Percentiles rank a stretch among this genome's conserved stretches.
phyloP scores from a whole-genome alignment of 2,329 filamentous ascomycete genomes.

The Hortaea werneckii region DNA sequence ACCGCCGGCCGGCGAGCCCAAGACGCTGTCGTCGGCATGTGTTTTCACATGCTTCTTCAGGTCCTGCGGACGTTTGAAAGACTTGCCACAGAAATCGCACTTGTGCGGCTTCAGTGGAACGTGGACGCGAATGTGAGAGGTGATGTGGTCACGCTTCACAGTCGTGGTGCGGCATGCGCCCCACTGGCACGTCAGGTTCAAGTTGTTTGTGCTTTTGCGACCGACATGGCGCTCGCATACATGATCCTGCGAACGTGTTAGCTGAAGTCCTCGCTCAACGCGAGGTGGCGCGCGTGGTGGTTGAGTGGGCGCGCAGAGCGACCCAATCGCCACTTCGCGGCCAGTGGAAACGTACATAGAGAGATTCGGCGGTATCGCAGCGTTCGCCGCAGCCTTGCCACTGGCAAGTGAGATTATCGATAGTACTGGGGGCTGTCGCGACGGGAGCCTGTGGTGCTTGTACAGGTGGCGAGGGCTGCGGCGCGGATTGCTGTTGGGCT shows the following conservation, averaged over 20 bases:
- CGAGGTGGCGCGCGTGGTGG: too few species aligned
- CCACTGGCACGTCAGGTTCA: conserved; percentile 96
- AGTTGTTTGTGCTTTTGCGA: conserved; percentile 97
- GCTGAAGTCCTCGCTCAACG: conserved; percentile 2
- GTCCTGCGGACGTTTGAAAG: conserved; percentile 97
- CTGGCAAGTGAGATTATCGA: conserved; percentile 46
- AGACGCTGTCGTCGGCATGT: conserved; percentile 87
- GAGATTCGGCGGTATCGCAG: conserved; percentile 46
- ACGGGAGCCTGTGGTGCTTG: conserved; percentile 16
- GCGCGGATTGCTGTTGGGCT: conserved; percentile 11
- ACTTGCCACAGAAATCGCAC: conserved; percentile 97
- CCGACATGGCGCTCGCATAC: conserved; percentile 97
- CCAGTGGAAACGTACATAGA: conserved; percentile 45
- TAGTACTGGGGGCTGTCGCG: conserved; percentile 19
- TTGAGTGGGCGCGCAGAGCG: background rate
- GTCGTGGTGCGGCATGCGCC: conserved; percentile 91
- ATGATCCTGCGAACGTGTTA: conserved; percentile 60
- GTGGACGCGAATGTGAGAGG: conserved; percentile 95
- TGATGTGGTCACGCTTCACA: conserved; percentile 98
- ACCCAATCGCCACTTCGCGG: conserved; percentile 1
- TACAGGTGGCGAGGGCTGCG: conserved; percentile 18
- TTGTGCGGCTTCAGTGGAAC: conserved; percentile 99
- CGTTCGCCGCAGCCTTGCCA: conserved; percentile 55
- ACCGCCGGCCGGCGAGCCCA: conserved; percentile 51
- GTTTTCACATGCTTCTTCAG: conserved; percentile 99